A percentile compares a stretch with the other conserved stretches of the same genome.
Evolutionary conservation across 1,139 yeast species (phyloP).

Genomic region (Lizanozyma gosingica): DNA sequence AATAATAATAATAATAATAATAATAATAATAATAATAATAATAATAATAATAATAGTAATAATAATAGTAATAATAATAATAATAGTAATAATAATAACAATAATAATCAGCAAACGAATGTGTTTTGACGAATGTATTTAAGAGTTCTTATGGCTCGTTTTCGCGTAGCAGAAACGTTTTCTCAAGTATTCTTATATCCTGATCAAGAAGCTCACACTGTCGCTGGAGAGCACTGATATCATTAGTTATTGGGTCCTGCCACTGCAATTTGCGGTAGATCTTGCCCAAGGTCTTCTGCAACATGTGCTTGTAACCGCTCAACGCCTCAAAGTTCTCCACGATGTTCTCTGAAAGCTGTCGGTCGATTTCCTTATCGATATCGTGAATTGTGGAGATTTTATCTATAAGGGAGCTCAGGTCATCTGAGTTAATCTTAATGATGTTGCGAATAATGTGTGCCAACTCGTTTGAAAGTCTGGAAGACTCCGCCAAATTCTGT

Average conservation of each 20-base stretch:
- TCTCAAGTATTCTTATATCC: slow-evolving; percentile 16
- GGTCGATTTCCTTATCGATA: slow-evolving; percentile 28
- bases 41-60: too few species aligned
- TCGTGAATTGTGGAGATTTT: slow-evolving; percentile 39
- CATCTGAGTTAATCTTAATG: slow-evolving; percentile 21
- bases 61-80: too few species aligned
- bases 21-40: too few species aligned
- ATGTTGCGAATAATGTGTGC: slow-evolving; percentile 16
- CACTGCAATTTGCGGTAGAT: slow-evolving; percentile 10
- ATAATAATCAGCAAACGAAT: too few species aligned
- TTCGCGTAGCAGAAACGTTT: slow-evolving; percentile 6
- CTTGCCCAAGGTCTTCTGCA: slow-evolving; percentile 13
- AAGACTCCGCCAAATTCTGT: slow-evolving; percentile 19
- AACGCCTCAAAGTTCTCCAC: slow-evolving; percentile 18
- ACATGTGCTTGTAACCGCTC: slow-evolving; percentile 13
- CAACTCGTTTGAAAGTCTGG: slow-evolving; percentile 21
- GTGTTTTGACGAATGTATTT: too few species aligned
- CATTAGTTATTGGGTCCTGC: slow-evolving; percentile 4
- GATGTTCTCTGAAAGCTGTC: slow-evolving; percentile 23
- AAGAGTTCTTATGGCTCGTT: too few species aligned
- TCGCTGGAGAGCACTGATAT: slow-evolving; percentile 13
- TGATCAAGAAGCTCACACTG: slow-evolving; percentile 17
- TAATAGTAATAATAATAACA: too few species aligned
- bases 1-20: too few species aligned
- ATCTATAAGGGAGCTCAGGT: slow-evolving; percentile 21